phyloP scores from a whole-genome alignment of 169 alveolate genomes.

The Babesia sp. region DNA sequence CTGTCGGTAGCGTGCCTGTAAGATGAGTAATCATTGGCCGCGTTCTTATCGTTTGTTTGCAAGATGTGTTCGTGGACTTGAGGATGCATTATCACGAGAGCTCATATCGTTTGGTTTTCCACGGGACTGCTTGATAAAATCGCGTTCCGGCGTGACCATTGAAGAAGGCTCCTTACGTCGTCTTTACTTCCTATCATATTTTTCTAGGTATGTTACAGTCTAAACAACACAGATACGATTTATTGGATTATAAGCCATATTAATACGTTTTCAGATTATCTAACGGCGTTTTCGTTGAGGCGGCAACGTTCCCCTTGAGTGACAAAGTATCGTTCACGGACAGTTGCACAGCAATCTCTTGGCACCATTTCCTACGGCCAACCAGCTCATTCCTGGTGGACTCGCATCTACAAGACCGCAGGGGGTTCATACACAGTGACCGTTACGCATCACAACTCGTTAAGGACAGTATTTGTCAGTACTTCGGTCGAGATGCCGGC shows the following conservation, averaged over 20 bases:
- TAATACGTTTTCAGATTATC: slow-evolving; percentile 6
- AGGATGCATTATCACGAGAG: slow-evolving; percentile 33
- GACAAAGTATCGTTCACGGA: slow-evolving; percentile 39
- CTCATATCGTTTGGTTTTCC: slow-evolving; percentile 52
- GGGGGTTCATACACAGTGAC: slow-evolving; percentile 10
- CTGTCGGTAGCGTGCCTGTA: not conserved
- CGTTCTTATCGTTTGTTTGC: slow-evolving; percentile 30
- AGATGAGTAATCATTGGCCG: slow-evolving; percentile 38
- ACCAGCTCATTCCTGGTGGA: slow-evolving; percentile 24
- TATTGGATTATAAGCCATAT: too few relatives aligned
- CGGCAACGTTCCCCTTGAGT: slow-evolving; percentile 23
- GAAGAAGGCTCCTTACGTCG: slow-evolving; percentile 15
- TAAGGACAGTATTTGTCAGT: slow-evolving; percentile 56
- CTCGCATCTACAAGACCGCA: not conserved
- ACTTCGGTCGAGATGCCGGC: slow-evolving; percentile 9
- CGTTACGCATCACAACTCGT: slow-evolving; percentile 51
- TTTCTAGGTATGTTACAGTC: slow-evolving; percentile 59
- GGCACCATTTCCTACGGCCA: slow-evolving; percentile 27
- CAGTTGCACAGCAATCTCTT: slow-evolving; percentile 22
- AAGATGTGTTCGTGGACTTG: slow-evolving; percentile 51
- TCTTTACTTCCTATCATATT: slow-evolving; percentile 47
- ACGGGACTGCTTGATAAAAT: slow-evolving; percentile 20
- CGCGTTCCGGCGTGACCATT: slow-evolving; percentile 26
- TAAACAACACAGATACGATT: too few relatives aligned
- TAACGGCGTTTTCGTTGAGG: slow-evolving; percentile 44